These are phyloP conservation scores for Santalum album DNA, from an alignment of 164 flowering plant genomes.

Conservation along the genomic window DNA sequence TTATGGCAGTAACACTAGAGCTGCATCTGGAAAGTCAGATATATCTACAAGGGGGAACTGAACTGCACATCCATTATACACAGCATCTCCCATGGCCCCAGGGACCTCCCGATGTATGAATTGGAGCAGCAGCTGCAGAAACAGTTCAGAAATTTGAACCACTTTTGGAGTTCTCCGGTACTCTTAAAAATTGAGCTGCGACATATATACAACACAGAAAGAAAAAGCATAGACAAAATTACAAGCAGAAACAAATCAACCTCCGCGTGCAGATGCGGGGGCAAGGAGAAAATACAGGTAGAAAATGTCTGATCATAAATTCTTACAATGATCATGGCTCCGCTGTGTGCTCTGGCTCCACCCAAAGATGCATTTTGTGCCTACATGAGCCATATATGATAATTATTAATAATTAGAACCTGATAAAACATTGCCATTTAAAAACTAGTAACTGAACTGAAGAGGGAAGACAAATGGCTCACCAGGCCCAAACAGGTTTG, in stretches of 20 bases:
- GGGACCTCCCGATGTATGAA: not conserved
- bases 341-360: not conserved
- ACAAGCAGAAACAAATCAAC: too few relatives aligned
- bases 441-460: not conserved
- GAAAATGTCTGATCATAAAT: too few relatives aligned
- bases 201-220: not conserved
- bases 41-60: not conserved
- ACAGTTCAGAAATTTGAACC: not conserved
- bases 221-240: too few relatives aligned
- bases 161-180: not conserved
- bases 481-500: not conserved
- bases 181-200: not conserved
- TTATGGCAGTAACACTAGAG: not conserved
- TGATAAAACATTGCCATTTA: not conserved
- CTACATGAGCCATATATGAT: too few relatives aligned
- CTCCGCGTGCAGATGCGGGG: too few relatives aligned
- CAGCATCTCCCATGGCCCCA: too few relatives aligned
- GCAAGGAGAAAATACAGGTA: too few relatives aligned
- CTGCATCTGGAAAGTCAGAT: not conserved
- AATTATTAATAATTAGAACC: not conserved
- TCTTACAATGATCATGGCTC: not conserved
- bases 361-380: constrained; percentile 1
- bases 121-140: not conserved
- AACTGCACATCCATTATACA: not conserved
- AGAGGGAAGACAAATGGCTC: not conserved